Conservation (phyloP, 257 asterid species). For the Henckelia pumila region DNA sequence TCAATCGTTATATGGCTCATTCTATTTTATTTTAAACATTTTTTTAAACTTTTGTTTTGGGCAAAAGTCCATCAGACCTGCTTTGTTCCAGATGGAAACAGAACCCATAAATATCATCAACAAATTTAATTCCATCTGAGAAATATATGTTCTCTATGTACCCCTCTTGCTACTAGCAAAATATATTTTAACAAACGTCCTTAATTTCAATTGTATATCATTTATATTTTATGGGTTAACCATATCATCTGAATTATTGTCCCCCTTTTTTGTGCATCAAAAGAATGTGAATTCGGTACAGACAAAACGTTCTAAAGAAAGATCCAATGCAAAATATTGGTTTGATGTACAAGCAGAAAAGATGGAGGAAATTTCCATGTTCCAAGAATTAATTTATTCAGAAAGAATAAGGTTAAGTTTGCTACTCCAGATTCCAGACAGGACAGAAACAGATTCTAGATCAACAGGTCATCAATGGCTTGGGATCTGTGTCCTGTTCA, state of each 20-base stretch:
- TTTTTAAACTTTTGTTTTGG: neutral
- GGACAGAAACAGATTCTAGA: conserved; percentile 17
- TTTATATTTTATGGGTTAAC: neutral
- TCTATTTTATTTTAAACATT: too few relatives aligned
- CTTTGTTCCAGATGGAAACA: neutral
- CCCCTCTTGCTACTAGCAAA: neutral
- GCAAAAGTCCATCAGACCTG: neutral
- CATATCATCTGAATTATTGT: neutral
- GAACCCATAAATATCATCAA: neutral
- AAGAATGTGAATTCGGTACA: neutral
- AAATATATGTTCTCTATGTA: too few relatives aligned
- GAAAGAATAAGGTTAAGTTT: conserved; percentile 33
- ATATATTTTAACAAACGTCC: neutral
- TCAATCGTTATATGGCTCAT: too few relatives aligned
- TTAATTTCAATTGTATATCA: too few relatives aligned
- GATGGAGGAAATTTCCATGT: conserved; percentile 14
- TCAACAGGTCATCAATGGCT: conserved; percentile 24
- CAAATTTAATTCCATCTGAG: neutral
- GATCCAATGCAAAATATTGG: conserved; percentile 12
- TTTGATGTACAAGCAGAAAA: neutral
- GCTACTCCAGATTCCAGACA: conserved; percentile 20
- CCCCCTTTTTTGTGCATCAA: neutral
- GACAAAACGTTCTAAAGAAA: neutral
- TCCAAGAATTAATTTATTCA: conserved; percentile 23
- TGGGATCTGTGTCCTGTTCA: conserved; percentile 26